Evolutionary conservation across 148 eudicot genomes (phyloP).

Genomic region (Vaccinium vitisidaea): DNA sequence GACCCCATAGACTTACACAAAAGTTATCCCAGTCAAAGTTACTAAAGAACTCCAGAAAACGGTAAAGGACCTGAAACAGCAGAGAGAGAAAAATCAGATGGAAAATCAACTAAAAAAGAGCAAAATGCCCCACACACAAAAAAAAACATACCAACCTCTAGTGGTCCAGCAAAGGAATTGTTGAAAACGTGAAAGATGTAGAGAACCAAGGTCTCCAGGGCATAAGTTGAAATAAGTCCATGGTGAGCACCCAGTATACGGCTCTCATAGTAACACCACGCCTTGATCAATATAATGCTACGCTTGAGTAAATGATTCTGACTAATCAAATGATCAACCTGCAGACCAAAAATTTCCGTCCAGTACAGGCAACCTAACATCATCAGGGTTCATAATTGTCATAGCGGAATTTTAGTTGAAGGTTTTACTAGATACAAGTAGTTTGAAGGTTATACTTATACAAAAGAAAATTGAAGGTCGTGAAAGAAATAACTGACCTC

Average conservation of each 20-base stretch:
- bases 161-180: slow-evolving; percentile 85
- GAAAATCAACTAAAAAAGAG: slow-evolving; percentile 17
- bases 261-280: slow-evolving; percentile 98
- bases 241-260: slow-evolving; percentile 98
- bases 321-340: slow-evolving; percentile 81
- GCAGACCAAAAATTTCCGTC: slow-evolving; percentile 17
- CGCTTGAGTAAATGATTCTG: slow-evolving; percentile 92
- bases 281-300: slow-evolving; percentile 89
- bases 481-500: slow-evolving; percentile 40
- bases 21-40: slow-evolving; percentile 92
- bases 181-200: slow-evolving; percentile 94
- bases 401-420: neutral
- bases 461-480: neutral
- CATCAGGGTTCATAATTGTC: neutral
- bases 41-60: slow-evolving; percentile 93
- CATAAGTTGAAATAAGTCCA: slow-evolving; percentile 95
- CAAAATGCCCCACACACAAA: neutral
- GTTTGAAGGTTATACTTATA: neutral
- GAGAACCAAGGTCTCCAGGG: slow-evolving; percentile 92
- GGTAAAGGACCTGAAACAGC: slow-evolving; percentile 72
- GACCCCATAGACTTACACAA: slow-evolving; percentile 95
- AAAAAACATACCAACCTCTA: slow-evolving; percentile 59
- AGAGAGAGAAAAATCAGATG: neutral
- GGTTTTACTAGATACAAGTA: neutral
- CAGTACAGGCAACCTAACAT: neutral